Percentiles rank a stretch among this genome's conserved stretches.
These are phyloP conservation scores for Nitzschia sp. DNA, from an alignment of 108 stramenopile species.

Conservation along the genomic window DNA sequence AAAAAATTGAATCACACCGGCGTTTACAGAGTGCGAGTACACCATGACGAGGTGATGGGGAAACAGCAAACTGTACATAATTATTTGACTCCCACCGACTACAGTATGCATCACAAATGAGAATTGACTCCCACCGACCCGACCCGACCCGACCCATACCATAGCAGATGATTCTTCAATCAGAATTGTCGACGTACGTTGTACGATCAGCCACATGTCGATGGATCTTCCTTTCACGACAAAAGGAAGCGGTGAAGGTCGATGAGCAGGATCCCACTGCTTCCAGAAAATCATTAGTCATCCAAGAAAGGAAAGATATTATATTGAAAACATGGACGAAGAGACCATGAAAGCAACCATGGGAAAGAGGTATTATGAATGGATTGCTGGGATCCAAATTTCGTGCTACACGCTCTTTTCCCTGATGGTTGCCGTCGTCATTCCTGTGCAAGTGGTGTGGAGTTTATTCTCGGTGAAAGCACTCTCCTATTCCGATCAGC, in stretches of 20 bases:
- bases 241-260: no score
- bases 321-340: not conserved
- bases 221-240: no score
- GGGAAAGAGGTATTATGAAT: not conserved
- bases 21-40: no score
- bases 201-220: not conserved
- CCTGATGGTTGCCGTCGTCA: not conserved
- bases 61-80: no score
- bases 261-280: not conserved
- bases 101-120: not conserved
- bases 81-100: not conserved
- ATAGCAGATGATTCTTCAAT: no score
- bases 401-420: not conserved
- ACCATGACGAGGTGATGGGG: no score
- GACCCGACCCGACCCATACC: not conserved
- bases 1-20: no score
- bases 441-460: not conserved
- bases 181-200: not conserved
- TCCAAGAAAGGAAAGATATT: not conserved
- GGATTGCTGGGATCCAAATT: not conserved
- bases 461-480: not conserved
- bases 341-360: not conserved
- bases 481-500: not conserved
- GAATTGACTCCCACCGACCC: not conserved
- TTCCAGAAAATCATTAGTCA: not conserved